Evolutionary conservation across 345 rosid genomes (phyloP).

Genomic region (Chamaenerion angustifolium): DNA sequence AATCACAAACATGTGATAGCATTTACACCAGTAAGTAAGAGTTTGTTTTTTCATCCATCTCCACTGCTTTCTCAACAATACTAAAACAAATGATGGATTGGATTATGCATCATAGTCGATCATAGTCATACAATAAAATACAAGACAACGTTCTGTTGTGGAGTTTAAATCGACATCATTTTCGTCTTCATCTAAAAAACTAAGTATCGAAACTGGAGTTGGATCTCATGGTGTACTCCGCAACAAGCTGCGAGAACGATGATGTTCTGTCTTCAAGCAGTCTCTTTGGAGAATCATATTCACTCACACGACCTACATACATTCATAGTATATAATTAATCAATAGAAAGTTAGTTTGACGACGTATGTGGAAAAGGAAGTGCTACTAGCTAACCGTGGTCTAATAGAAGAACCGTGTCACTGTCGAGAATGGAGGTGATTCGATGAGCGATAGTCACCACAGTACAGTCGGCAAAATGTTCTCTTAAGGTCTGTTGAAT

Average conservation of each 20-base stretch:
- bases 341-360: too few relatives aligned
- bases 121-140: too few relatives aligned
- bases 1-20: too few relatives aligned
- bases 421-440: constrained; percentile 83
- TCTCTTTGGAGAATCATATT: constrained; percentile 47
- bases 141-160: too few relatives aligned
- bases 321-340: not conserved
- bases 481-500: constrained; percentile 62
- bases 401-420: constrained; percentile 69
- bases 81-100: too few relatives aligned
- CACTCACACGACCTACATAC: constrained; percentile 50
- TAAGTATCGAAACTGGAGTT: constrained; percentile 33
- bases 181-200: too few relatives aligned
- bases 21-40: too few relatives aligned
- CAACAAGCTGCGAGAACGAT: constrained; percentile 62
- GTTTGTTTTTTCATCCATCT: too few relatives aligned
- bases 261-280: constrained; percentile 52
- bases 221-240: constrained; percentile 56
- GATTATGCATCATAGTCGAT: too few relatives aligned
- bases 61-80: too few relatives aligned
- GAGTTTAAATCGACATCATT: too few relatives aligned
- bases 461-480: constrained; percentile 52
- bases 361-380: too few relatives aligned
- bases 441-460: constrained; percentile 78
- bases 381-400: constrained; percentile 27